Evolutionary conservation across 805 yeast genomes (phyloP).

Genomic region (Vanderwaltozyma verrucispora): DNA sequence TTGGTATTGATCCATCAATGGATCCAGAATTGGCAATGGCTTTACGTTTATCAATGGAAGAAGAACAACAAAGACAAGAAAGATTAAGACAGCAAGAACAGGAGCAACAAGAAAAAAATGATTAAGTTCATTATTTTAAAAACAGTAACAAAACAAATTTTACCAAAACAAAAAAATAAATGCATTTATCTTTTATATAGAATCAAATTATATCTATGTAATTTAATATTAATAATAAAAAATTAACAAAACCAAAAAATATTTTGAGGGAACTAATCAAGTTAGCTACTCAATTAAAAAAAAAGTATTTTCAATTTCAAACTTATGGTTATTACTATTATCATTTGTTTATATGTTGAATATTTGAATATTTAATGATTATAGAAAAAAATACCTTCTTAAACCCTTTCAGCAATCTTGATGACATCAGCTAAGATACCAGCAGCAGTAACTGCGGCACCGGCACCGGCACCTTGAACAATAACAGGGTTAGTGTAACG

Average conservation of each 20-base stretch:
- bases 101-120: slow-evolving; percentile 3
- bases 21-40: slow-evolving; percentile 98
- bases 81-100: slow-evolving; percentile 39
- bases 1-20: slow-evolving; percentile 77
- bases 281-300: too few relatives aligned
- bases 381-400: slow-evolving; percentile 2
- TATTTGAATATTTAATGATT: too few relatives aligned
- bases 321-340: too few relatives aligned
- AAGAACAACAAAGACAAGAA: slow-evolving; percentile 87
- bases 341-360: too few relatives aligned
- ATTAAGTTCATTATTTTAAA: background rate
- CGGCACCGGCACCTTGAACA: slow-evolving; percentile 97
- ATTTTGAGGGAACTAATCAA: too few relatives aligned
- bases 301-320: too few relatives aligned
- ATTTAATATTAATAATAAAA: too few relatives aligned
- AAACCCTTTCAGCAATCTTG: slow-evolving; percentile 79
- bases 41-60: slow-evolving; percentile 85
- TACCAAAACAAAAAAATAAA: too few relatives aligned
- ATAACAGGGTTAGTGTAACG: slow-evolving; percentile 90
- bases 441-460: slow-evolving; percentile 65
- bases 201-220: too few relatives aligned
- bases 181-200: too few relatives aligned
- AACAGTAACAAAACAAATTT: background rate
- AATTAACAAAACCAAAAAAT: too few relatives aligned
- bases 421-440: slow-evolving; percentile 93